A percentile compares a stretch with the other conserved stretches of the same genome.
Conservation (phyloP, 306 rosid genomes). For the Rubus parviflorus region DNA sequence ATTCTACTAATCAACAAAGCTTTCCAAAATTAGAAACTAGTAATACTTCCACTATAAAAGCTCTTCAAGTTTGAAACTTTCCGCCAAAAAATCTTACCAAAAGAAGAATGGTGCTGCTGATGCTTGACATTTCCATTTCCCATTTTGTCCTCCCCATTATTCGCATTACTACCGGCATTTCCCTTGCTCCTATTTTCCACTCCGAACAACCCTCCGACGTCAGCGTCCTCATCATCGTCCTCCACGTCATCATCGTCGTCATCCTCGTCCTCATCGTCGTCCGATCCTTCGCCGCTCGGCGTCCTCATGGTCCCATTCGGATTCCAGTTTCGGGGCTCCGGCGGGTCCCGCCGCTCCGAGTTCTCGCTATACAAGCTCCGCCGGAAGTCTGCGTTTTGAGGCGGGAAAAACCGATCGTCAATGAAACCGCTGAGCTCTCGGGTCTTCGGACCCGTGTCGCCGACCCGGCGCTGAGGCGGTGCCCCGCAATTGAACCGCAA, state of each 20-base stretch:
- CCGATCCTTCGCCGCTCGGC: slow-evolving; percentile 68
- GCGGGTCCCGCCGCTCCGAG: slow-evolving; percentile 39
- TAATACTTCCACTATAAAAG: not conserved
- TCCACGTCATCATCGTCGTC: slow-evolving; percentile 66
- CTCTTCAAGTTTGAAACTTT: slow-evolving; percentile 14
- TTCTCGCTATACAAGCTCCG: slow-evolving; percentile 50
- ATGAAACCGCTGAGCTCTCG: slow-evolving; percentile 67
- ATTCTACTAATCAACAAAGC: not conserved
- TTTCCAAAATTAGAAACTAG: slow-evolving; percentile 15
- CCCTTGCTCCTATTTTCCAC: slow-evolving; percentile 46
- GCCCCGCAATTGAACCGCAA: slow-evolving; percentile 46
- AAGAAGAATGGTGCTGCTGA: slow-evolving; percentile 41
- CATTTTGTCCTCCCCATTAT: slow-evolving; percentile 41
- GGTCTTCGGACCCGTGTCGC: slow-evolving; percentile 61
- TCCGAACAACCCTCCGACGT: slow-evolving; percentile 49
- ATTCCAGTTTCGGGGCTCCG: slow-evolving; percentile 59
- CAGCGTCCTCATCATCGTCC: slow-evolving; percentile 55
- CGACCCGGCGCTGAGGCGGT: slow-evolving; percentile 55
- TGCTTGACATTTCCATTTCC: slow-evolving; percentile 68
- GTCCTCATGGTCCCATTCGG: slow-evolving; percentile 49
- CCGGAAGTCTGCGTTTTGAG: slow-evolving; percentile 61
- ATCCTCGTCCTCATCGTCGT: slow-evolving; percentile 57
- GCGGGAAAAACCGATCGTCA: slow-evolving; percentile 58
- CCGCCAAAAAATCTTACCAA: slow-evolving; percentile 46
- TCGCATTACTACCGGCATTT: slow-evolving; percentile 30